Percentiles rank a stretch among this genome's conserved stretches.
Evolutionary conservation across 192 early-diverging fungal genomes (phyloP).

Genomic region (Backusella psychrophila): DNA sequence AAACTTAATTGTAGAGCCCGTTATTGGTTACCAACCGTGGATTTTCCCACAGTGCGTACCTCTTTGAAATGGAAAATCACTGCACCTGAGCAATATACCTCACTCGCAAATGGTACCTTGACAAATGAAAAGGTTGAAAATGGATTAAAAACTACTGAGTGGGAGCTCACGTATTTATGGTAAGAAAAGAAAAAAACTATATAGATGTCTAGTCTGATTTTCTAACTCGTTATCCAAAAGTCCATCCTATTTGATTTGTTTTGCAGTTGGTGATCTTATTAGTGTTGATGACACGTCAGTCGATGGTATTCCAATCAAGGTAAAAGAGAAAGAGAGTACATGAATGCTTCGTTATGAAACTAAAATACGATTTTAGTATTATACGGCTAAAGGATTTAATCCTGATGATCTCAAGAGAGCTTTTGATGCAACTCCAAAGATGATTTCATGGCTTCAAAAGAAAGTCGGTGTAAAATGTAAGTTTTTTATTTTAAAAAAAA

Average conservation of each 20-base stretch:
- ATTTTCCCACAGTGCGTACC: conserved; percentile 48
- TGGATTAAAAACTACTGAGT: not conserved
- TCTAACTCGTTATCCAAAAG: conserved; percentile 18
- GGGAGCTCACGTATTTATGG: not conserved
- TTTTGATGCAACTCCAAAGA: conserved; percentile 44
- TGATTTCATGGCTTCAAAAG: conserved; percentile 50
- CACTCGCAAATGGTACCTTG: conserved; percentile 47
- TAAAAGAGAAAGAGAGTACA: not conserved
- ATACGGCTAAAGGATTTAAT: conserved; percentile 35
- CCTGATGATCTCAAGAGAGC: conserved; percentile 40
- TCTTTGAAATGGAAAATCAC: conserved; percentile 42
- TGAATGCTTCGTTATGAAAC: not conserved
- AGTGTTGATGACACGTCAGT: conserved; percentile 42
- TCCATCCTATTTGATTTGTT: conserved; percentile 50
- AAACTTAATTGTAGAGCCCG: conserved; percentile 28
- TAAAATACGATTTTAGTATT: conserved; percentile 27
- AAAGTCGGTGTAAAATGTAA: conserved; percentile 37
- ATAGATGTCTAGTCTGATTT: not conserved
- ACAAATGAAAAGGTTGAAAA: not conserved
- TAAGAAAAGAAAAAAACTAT: not conserved
- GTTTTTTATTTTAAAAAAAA: not conserved
- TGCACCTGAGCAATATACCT: conserved; percentile 34
- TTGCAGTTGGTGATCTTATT: conserved; percentile 51
- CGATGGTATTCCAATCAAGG: conserved; percentile 44
- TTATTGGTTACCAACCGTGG: conserved; percentile 54